phyloP scores from a whole-genome alignment of 192 early-diverging fungal species.

The Umbelopsis sp. region DNA sequence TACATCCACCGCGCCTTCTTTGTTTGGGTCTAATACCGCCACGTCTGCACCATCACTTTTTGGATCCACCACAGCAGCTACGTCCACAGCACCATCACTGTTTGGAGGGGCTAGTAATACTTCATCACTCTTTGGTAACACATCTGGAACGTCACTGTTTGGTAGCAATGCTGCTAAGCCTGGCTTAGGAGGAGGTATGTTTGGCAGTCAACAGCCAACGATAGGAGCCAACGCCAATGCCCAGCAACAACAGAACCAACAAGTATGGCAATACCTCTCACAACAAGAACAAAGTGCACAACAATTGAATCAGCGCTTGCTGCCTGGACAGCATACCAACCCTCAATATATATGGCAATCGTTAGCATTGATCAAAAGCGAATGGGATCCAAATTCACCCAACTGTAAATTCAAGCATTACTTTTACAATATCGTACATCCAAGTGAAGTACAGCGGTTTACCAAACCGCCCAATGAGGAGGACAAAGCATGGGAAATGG shows the following conservation, averaged over 20 bases:
- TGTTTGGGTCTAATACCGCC: constrained; percentile 21
- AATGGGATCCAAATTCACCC: constrained; percentile 80
- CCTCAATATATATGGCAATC: constrained; percentile 61
- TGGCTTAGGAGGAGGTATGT: constrained; percentile 18
- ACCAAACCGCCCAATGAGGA: constrained; percentile 74
- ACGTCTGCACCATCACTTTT: background rate
- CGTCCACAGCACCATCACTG: constrained; percentile 2
- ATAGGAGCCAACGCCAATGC: constrained; percentile 6
- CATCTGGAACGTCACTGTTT: constrained; percentile 2
- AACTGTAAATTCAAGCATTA: constrained; percentile 89
- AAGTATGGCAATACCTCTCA: constrained; percentile 28
- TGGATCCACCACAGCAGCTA: constrained; percentile 19
- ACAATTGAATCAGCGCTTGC: constrained; percentile 37
- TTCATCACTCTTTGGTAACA: constrained; percentile 15
- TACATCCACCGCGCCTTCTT: background rate
- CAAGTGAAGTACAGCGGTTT: constrained; percentile 79
- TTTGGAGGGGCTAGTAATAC: constrained; percentile 6
- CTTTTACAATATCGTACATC: constrained; percentile 94
- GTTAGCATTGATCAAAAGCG: constrained; percentile 67
- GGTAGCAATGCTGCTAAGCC: constrained; percentile 3
- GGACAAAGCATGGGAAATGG: constrained; percentile 75
- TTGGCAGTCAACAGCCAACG: constrained; percentile 18
- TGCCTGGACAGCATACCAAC: constrained; percentile 31
- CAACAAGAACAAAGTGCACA: constrained; percentile 45
- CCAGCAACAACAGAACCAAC: constrained; percentile 34